Base-by-base conservation (phyloP, 208 protist genomes). In the Endotrypanum monterogeii region DNA sequence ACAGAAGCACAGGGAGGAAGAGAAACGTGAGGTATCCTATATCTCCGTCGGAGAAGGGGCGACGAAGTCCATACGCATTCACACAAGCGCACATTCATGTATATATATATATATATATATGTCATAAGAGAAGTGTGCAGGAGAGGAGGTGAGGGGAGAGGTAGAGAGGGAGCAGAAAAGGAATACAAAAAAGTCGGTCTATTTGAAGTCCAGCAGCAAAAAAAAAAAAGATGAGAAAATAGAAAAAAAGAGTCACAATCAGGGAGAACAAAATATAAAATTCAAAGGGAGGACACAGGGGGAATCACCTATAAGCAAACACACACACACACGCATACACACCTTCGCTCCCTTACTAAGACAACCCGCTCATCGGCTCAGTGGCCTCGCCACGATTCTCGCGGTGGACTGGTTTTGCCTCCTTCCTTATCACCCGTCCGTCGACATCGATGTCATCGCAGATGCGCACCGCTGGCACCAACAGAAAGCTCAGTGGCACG, bases 401-500 rank as follows among this genome's bases (percentile, higher is more conserved):
- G 57, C 30, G 78, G 35, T 61, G 66, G 4, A 67, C 57, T 11
- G 18, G 56, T 41, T 78, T 48, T 12, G 60, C 50, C 62, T 82
- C 50, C 52, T 73, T 66, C 52, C 66, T 74, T 51, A 89, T 79
- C 20, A 67, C 75, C 37, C 85, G 74, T 30, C 84, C 89, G 67
- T 83, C 74, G 6, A 81, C 60, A 62, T 93, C 89, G 50, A 91
- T 79, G 41, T 91, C 77, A 55, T 93, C 86, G 71, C 84, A 89
- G 65, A 93, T 91, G 76, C 86, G 86, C n/a, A 82, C 85, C 7
- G 62, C 65, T 7, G 92, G 92, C 16, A 96, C 80, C 18, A 96
- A 78, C 9, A 94, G 32, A 57, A 89, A 91, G 65, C 83, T 89
- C 41, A 94, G 81, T 30, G 90, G 88, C 16, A 96, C 86, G 39